These are phyloP conservation scores for Neolentinus lepideus DNA, from an alignment of 1,284 basidiomycete species.

Conservation along the genomic window DNA sequence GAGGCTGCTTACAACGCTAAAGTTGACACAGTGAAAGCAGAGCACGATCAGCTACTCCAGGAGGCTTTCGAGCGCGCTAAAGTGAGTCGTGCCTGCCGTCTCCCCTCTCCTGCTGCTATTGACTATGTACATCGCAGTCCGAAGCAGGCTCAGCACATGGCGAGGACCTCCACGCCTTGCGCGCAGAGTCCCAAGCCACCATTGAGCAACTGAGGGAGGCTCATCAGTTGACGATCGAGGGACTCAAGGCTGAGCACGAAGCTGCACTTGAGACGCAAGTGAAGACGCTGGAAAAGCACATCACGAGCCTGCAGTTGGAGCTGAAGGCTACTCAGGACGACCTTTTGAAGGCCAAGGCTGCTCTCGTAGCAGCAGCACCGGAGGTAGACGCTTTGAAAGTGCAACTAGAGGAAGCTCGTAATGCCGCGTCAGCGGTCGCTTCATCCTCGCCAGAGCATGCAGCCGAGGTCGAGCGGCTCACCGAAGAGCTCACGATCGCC, in stretches of 20 bases:
- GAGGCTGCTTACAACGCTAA: conserved; percentile 61
- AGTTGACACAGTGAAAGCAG: conserved; percentile 58
- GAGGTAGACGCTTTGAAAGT: conserved; percentile 49
- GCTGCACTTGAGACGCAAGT: conserved; percentile 48
- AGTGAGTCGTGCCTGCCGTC: conserved; percentile 28
- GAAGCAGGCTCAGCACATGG: conserved; percentile 62
- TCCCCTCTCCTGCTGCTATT: conserved; percentile 7
- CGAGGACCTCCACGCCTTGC: conserved; percentile 64
- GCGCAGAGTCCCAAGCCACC: conserved; percentile 54
- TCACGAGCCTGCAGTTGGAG: conserved; percentile 55
- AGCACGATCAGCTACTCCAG: conserved; percentile 57
- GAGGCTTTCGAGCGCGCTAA: conserved; percentile 74
- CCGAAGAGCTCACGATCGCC: conserved; percentile 45
- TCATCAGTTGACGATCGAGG: conserved; percentile 52
- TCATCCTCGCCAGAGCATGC: conserved; percentile 39
- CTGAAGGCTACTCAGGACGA: conserved; percentile 79
- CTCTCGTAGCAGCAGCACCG: conserved; percentile 38
- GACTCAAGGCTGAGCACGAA: conserved; percentile 56
- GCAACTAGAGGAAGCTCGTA: conserved; percentile 57
- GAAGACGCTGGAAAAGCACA: conserved; percentile 55
- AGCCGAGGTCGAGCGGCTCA: conserved; percentile 48
- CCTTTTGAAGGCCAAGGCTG: conserved; percentile 63
- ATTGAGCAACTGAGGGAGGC: conserved; percentile 61
- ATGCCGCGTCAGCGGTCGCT: conserved; percentile 25
- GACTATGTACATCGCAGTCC: conserved; percentile 29